Conservation (phyloP, 2,329 filamentous ascomycete genomes). For the Fusarium tuaranense region DNA sequence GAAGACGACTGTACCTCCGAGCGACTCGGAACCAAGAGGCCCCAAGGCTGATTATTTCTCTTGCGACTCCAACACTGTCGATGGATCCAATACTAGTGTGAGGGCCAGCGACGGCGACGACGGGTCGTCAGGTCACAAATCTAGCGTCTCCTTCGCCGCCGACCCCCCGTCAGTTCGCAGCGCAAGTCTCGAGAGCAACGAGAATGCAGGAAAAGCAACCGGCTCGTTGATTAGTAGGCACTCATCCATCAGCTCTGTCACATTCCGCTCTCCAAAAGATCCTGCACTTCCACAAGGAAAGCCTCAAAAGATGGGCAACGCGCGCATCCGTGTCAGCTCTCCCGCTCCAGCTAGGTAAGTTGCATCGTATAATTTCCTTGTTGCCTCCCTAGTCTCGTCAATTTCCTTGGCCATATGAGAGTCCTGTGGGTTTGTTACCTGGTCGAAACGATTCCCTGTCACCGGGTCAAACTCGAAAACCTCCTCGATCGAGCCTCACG, state of each 20-base stretch:
- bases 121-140: constrained; percentile 44
- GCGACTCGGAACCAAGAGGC: constrained; percentile 20
- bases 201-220: constrained; percentile 37
- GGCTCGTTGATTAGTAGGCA: constrained; percentile 51
- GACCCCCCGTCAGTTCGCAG: constrained; percentile 46
- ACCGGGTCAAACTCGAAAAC: neutral
- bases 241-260: constrained; percentile 61
- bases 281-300: constrained; percentile 61
- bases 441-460: neutral
- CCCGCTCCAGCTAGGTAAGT: constrained; percentile 62
- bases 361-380: neutral
- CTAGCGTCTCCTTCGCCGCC: constrained; percentile 50
- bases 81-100: constrained; percentile 41
- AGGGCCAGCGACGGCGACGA: constrained; percentile 48
- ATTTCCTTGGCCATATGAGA: neutral
- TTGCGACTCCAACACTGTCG: constrained; percentile 35
- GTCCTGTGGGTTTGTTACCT: neutral
- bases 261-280: constrained; percentile 58
- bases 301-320: constrained; percentile 58
- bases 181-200: constrained; percentile 41
- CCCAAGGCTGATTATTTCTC: constrained; percentile 43
- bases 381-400: neutral
- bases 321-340: constrained; percentile 59
- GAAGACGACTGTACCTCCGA: constrained; percentile 45
- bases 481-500: neutral